Evolutionary conservation across 2,329 filamentous ascomycete genomes (phyloP).

Genomic region (Pseudogymnoascus sp.): DNA sequence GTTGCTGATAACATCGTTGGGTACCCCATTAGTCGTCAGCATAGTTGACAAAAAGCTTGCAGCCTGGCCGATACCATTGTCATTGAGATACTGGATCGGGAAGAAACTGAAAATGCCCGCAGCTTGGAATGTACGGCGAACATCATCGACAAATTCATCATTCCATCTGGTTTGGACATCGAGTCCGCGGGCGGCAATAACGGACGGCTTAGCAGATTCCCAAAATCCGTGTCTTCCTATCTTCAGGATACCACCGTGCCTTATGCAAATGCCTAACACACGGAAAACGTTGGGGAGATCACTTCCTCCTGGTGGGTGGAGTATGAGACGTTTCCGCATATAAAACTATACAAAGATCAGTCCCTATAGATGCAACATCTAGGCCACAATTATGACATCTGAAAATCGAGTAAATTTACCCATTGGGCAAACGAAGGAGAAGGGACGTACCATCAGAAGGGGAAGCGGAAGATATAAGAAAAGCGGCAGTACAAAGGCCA

Average conservation of each 20-base stretch:
- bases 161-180: slow-evolving; percentile 55
- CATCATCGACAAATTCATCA: slow-evolving; percentile 71
- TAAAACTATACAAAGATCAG: slow-evolving; percentile 35
- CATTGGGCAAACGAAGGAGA: slow-evolving; percentile 13
- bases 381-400: not conserved
- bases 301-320: slow-evolving; percentile 60
- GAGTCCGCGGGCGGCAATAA: slow-evolving; percentile 38
- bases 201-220: slow-evolving; percentile 58
- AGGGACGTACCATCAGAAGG: slow-evolving; percentile 32
- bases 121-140: slow-evolving; percentile 57
- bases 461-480: slow-evolving; percentile 55
- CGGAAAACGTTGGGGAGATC: slow-evolving; percentile 58
- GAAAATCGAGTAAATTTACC: not conserved
- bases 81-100: slow-evolving; percentile 31
- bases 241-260: slow-evolving; percentile 52
- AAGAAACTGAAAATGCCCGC: slow-evolving; percentile 56
- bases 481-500: slow-evolving; percentile 59
- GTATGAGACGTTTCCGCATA: slow-evolving; percentile 51
- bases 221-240: slow-evolving; percentile 44
- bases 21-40: slow-evolving; percentile 60
- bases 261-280: slow-evolving; percentile 50
- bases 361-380: slow-evolving; percentile 16
- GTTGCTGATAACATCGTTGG: slow-evolving; percentile 69
- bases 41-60: slow-evolving; percentile 71
- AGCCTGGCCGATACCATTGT: slow-evolving; percentile 62